These are phyloP conservation scores for Colletotrichum eleusines DNA, from an alignment of 2,329 filamentous ascomycete species.

Conservation along the genomic window DNA sequence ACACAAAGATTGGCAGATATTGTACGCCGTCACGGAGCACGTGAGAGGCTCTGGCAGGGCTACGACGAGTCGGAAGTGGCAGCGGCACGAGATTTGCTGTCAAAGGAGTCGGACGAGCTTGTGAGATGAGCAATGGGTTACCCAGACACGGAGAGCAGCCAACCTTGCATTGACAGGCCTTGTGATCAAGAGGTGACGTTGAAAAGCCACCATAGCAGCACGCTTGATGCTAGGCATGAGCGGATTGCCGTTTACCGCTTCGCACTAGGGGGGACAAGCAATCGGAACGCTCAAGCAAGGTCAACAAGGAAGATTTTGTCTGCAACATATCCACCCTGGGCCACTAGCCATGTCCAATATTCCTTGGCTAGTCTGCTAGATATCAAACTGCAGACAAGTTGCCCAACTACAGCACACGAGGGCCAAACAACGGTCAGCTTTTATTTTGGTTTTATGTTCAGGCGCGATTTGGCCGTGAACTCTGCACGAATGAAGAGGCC, in stretches of 20 bases:
- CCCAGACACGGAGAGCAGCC: conserved; percentile 8
- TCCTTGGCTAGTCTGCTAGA: conserved; percentile 7
- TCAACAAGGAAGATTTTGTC: conserved; percentile 6
- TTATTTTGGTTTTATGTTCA: not conserved
- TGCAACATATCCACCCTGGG: conserved; percentile 18
- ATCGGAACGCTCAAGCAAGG: conserved; percentile 23
- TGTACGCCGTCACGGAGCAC: conserved; percentile 70
- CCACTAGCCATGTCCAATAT: conserved; percentile 1
- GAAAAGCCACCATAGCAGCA: conserved; percentile 11
- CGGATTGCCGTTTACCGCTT: not conserved
- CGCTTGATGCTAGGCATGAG: conserved; percentile 18
- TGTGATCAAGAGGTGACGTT: conserved; percentile 24
- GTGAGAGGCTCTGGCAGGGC: conserved; percentile 77
- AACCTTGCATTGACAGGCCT: not conserved
- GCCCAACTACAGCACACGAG: not conserved
- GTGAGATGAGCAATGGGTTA: conserved; percentile 53
- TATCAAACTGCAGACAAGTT: conserved; percentile 20
- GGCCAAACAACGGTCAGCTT: not conserved
- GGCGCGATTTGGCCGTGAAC: conserved; percentile 7
- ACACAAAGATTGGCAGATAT: conserved; percentile 83
- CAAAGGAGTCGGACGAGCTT: conserved; percentile 60
- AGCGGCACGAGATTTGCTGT: conserved; percentile 76
- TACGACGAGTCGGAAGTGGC: conserved; percentile 79
- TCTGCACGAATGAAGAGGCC: conserved; percentile 10
- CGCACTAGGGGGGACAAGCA: conserved; percentile 12